Percentiles rank a stretch among this genome's conserved stretches.
Evolutionary conservation across 306 rosid genomes (phyloP).

Genomic region (Leucaena leucocephala): DNA sequence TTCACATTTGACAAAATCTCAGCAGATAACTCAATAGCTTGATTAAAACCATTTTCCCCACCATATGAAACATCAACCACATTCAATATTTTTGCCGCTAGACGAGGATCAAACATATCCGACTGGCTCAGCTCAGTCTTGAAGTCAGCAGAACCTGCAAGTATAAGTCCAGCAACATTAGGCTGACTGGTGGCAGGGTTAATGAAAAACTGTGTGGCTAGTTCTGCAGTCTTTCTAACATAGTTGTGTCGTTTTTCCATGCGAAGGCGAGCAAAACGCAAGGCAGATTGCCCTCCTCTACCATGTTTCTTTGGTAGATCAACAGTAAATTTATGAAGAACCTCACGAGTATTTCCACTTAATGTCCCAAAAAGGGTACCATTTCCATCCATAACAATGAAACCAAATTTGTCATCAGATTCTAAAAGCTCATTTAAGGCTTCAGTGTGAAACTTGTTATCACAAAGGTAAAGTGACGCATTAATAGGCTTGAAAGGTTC

Average conservation of each 20-base stretch:
- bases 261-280: constrained; percentile 73
- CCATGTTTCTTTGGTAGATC: constrained; percentile 76
- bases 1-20: constrained; percentile 72
- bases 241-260: constrained; percentile 74
- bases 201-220: constrained; percentile 68
- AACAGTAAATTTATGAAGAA: constrained; percentile 68
- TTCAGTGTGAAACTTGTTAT: constrained; percentile 78
- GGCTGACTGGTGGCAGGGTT: constrained; percentile 76
- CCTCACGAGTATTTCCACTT: constrained; percentile 71
- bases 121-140: constrained; percentile 75
- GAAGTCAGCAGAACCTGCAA: constrained; percentile 78
- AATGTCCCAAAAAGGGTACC: constrained; percentile 76
- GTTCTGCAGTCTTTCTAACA: constrained; percentile 74
- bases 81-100: constrained; percentile 60
- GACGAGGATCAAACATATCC: constrained; percentile 76
- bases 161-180: constrained; percentile 66
- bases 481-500: constrained; percentile 79
- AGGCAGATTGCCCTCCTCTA: constrained; percentile 83
- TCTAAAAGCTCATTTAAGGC: constrained; percentile 71
- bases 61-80: constrained; percentile 76
- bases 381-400: constrained; percentile 77
- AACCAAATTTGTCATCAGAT: constrained; percentile 78
- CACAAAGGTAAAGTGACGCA: constrained; percentile 76
- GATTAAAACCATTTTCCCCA: constrained; percentile 72
- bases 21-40: constrained; percentile 66